These are phyloP conservation scores for Ceratocystis alfenasii DNA, from an alignment of 2,329 filamentous ascomycete species.

Conservation along the genomic window DNA sequence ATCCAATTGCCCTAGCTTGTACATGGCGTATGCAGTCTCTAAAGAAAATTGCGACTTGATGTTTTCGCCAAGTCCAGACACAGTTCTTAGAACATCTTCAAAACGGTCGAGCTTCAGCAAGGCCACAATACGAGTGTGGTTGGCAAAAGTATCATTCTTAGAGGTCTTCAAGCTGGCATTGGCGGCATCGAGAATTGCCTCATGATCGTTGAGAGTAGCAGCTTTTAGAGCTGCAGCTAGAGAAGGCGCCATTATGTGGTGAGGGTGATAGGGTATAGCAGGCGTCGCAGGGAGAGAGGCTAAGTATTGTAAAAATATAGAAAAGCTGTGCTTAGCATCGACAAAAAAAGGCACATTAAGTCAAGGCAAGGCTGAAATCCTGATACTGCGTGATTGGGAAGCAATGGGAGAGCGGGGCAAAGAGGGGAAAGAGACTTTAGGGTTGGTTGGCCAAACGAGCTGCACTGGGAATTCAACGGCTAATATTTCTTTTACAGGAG, in stretches of 20 bases:
- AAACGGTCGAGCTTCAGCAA: conserved; percentile 74
- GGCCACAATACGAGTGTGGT: conserved; percentile 60
- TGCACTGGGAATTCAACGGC: neutral
- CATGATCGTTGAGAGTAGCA: conserved; percentile 55
- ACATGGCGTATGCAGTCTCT: conserved; percentile 71
- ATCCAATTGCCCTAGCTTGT: conserved; percentile 59
- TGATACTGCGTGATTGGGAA: neutral
- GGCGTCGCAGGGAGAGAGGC: neutral
- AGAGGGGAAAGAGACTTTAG: neutral
- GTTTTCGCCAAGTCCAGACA: conserved; percentile 50
- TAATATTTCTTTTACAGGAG: neutral
- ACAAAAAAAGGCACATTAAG: neutral
- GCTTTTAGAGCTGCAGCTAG: conserved; percentile 43
- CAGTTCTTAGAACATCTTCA: conserved; percentile 58
- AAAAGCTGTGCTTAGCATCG: neutral
- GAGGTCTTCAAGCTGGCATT: conserved; percentile 50
- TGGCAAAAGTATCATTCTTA: conserved; percentile 46
- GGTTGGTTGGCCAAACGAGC: neutral
- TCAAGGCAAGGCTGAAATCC: neutral
- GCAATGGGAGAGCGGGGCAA: neutral
- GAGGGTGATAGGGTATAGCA: neutral
- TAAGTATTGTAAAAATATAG: neutral
- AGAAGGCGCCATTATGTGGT: conserved; percentile 16
- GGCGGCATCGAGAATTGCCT: conserved; percentile 55
- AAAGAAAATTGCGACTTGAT: conserved; percentile 50